These are phyloP conservation scores for Datura wrightii DNA, from an alignment of 257 asterid species.

Conservation along the genomic window DNA sequence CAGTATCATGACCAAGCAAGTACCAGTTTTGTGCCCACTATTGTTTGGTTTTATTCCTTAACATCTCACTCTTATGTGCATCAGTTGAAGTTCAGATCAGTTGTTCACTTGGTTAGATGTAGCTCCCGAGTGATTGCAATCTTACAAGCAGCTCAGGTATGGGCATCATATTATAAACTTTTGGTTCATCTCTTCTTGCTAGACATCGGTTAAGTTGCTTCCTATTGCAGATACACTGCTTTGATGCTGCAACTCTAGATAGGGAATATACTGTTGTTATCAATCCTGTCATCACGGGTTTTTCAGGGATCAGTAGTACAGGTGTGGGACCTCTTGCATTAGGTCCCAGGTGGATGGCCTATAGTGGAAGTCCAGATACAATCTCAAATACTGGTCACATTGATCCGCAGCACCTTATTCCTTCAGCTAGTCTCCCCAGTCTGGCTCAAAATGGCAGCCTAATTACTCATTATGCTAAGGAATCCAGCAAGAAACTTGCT, in stretches of 20 bases:
- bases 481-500: constrained; percentile 90
- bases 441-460: constrained; percentile 70
- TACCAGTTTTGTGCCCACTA: constrained; percentile 62
- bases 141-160: constrained; percentile 79
- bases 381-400: constrained; percentile 62
- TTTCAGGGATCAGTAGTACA: constrained; percentile 53
- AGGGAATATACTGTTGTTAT: constrained; percentile 72
- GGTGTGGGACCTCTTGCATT: constrained; percentile 92
- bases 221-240: constrained; percentile 68
- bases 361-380: constrained; percentile 77
- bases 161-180: constrained; percentile 7
- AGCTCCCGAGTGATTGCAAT: constrained; percentile 78
- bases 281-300: constrained; percentile 66
- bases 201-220: constrained; percentile 24
- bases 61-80: constrained; percentile 76
- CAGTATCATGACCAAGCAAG: constrained; percentile 49
- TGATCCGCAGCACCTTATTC: constrained; percentile 69
- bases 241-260: constrained; percentile 75
- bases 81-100: constrained; percentile 74
- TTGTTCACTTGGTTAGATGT: constrained; percentile 80
- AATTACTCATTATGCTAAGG: constrained; percentile 87
- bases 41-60: constrained; percentile 84
- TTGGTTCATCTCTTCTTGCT: constrained; percentile 3
- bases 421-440: constrained; percentile 59
- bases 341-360: constrained; percentile 94